Evolutionary conservation across 2,329 filamentous ascomycete species (phyloP), one percentile per base, ranked within the genome.

Genomic region (Lasiodiplodia theobromae): DNA sequence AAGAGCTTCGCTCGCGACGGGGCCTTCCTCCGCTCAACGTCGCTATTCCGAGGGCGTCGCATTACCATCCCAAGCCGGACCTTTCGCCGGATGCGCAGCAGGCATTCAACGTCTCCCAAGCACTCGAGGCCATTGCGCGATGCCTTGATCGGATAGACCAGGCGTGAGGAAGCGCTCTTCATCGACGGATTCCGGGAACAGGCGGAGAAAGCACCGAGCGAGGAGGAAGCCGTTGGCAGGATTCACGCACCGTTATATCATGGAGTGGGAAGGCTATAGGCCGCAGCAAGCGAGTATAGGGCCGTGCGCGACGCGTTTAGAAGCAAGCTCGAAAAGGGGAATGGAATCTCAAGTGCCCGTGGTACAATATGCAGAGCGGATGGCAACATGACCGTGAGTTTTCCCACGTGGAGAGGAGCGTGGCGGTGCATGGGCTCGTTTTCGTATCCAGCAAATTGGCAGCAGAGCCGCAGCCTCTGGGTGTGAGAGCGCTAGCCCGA

Each of bases 381-480:
- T 40, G 38, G 38, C 38, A 16, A 40, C 38, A 40, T 40, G 38
- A 18, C 4, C 12, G 14, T 7, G 6, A 14, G 40, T 16, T 44
- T 47, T 47, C 40, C 40, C 40, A 47, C 40, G 40, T 47, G 40
- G 40, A 28, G 25, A 28, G 25, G 25, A 6, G 25, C 25, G 25
- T n/a, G 40, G 40, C 40, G 40, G 40, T n/a, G 40, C 57, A 47
- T 21, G 10, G 57, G 14, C 37, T 38, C 56, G 25, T 28, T 23
- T 16, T 44, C 58, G 58, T 64, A 64, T 64, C 60, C 60, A 52
- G 40, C 60, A 64, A 64, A 64, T 64, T 64, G 37, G 31, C 56
- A 58, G 58, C 56, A 49, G 58, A 58, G 58, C 58, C 56, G 56
- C 37, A 40, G 56, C 21, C n/a, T 18, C 25, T 16, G 53, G 3